Base-by-base conservation (phyloP, 2,329 filamentous ascomycete species). In the Aciculosporium take region DNA sequence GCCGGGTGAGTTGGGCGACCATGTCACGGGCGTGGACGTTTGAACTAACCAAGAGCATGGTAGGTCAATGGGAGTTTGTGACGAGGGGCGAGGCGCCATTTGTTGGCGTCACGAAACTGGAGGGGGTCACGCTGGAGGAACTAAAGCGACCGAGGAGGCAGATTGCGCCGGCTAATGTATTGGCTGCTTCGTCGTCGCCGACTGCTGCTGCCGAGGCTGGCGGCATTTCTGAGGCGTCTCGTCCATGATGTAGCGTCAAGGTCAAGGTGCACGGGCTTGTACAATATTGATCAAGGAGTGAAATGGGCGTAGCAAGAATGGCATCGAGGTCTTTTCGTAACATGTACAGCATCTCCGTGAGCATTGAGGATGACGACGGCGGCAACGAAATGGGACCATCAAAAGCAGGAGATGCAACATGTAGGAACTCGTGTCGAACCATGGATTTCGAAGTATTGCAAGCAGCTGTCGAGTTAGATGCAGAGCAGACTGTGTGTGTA, bases 31-130 rank as follows among this genome's bases (percentile, higher is more conserved):
- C 23, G 20, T n/a, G 2, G 20, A 15, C 15, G 40, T 15, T n/a
- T n/a, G n/a, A n/a, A n/a, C n/a, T 49, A 12, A 39, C 55, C 58
- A 48, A 59, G 41, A 35, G 12, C 20, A 12, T 37, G 12, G 12
- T 42, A 83, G 83, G 84, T 2, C 70, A 82, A 57, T 98, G 86
- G 67, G 87, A 95, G 57, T 94, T 96, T 57, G 87, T 95, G 27
- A 86, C 81, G 68, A 95, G 85, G 64, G 87, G 86, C 7, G 91
- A 95, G 53, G 71, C 87, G 3, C 79, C 91, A 0, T 75, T 94
- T 29, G 89, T 98, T 57, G 91, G 91, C 24, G 78, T 95, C 48
- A 96, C 88, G 17, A 95, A 94, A 63, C 65, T 98, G 41, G 76
- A 86, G 45, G 87, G 87, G 7, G 61, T 94, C 23, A 94, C 87